A percentile compares a stretch with the other conserved stretches of the same genome.
Evolutionary conservation across 139 green algal species (phyloP).

Genomic region (Micromonas pusilla): DNA sequence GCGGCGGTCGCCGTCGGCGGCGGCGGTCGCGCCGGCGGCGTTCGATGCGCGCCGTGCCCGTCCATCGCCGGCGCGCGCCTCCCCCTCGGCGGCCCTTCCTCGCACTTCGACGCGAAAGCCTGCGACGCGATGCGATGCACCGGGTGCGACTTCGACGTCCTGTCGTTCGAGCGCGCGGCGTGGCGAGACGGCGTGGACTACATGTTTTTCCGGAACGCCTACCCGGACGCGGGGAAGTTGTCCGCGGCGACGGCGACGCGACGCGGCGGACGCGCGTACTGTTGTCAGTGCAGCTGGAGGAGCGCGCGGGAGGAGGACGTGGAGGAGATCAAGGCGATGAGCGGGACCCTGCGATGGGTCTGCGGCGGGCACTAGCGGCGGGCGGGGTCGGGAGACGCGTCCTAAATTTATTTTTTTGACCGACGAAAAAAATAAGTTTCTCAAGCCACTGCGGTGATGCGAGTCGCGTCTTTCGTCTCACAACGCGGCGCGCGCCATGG

Average conservation of each 20-base stretch:
- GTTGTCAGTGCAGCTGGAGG: background rate
- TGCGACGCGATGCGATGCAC: background rate
- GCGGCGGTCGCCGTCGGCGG: too few relatives aligned
- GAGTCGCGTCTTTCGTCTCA: too few relatives aligned
- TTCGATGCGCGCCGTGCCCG: background rate
- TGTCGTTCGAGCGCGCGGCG: background rate
- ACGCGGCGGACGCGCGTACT: background rate
- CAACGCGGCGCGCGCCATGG: background rate
- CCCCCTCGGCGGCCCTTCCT: background rate
- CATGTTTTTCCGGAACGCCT: background rate
- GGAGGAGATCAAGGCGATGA: background rate
- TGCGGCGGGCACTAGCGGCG: background rate
- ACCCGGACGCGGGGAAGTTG: background rate
- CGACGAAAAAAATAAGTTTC: too few relatives aligned
- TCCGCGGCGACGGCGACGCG: too few relatives aligned
- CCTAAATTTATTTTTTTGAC: too few relatives aligned
- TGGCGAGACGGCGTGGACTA: background rate
- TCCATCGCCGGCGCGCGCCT: background rate
- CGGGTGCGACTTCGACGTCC: background rate
- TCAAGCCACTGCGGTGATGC: too few relatives aligned
- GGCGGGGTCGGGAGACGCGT: too few relatives aligned
- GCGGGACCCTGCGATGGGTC: background rate
- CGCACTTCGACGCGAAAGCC: background rate
- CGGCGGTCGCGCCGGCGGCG: too few relatives aligned
- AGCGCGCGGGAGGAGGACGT: background rate